Evolutionary conservation across 2,329 filamentous ascomycete species (phyloP), one percentile per base, ranked within the genome.

Genomic region (Colletotrichum ledebouriae): DNA sequence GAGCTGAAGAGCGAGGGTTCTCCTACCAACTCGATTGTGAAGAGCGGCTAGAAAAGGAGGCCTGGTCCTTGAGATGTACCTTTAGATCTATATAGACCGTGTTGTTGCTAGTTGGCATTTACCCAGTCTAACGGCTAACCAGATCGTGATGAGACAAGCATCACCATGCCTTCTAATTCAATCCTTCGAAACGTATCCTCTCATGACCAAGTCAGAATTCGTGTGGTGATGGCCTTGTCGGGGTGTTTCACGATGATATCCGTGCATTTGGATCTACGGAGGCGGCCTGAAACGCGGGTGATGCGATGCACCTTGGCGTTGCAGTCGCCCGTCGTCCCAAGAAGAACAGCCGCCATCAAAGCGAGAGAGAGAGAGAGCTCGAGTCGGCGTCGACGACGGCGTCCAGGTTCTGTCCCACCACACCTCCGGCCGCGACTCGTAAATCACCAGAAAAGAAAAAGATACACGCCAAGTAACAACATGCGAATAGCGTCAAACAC

Each of bases 291-390:
- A 68, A 68, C 65, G 42, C 6, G 22, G 33, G 39, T 68, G 65
- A 68, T 47, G 65, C 65, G 65, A 68, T 47, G 65, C 65, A 50
- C 17, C 65, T 68, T 65, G 61, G 65, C 64, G 13, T 53, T 44
- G 37, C 39, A 20, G 7, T 47, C 34, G 57, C 34, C 37, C 44
- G 39, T 17, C 46, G 53, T 50, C 49, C 15, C 49, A 52, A 17
- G 49, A 52, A 22, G 17, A 52, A n/a, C 49, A 15, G 49, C 29
- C 49, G 49, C 49, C 49, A 33, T 37, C 29, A 52, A 52, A 17
- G 47, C 22, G 47, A 33, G 25, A 33, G 12, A 17, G 47, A 13
- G 47, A 33, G 25, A 33, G 12, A 37, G n/a, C 7, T 20, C 15
- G 4, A 52, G 25, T 13, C 33, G 49, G 49, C 49, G 29, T 52